Percentiles rank a stretch among this genome's conserved stretches.
Evolutionary conservation across 2,329 filamentous ascomycete genomes (phyloP).

Genomic region (Cryphonectria radicalis): DNA sequence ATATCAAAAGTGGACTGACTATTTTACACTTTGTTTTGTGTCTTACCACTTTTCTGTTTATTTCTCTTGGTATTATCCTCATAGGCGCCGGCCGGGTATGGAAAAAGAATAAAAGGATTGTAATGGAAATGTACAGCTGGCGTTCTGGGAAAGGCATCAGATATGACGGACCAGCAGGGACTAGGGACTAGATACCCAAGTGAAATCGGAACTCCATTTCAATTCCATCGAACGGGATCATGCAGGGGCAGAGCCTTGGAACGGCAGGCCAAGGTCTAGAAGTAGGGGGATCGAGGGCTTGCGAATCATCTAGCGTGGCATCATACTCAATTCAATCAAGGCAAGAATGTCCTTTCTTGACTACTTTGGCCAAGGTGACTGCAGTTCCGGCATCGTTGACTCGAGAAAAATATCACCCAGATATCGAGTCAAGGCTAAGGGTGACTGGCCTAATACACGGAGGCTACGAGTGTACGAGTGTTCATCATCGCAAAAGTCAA

Average conservation of each 20-base stretch:
- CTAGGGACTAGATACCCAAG: constrained; percentile 3
- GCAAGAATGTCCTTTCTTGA: neutral
- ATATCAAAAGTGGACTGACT: neutral
- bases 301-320: neutral
- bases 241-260: neutral
- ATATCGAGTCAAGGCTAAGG: neutral
- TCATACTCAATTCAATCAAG: neutral
- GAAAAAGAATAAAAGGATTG: neutral
- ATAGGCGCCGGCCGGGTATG: neutral
- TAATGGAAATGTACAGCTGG: neutral
- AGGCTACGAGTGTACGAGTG: neutral
- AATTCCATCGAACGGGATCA: neutral
- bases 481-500: neutral
- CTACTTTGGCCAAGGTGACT: neutral
- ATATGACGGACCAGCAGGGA: neutral
- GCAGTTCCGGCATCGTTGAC: neutral
- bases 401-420: neutral
- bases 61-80: neutral
- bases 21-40: neutral
- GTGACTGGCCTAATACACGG: neutral
- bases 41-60: neutral
- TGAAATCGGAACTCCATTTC: neutral
- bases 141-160: neutral
- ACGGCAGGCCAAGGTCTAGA: neutral
- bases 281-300: neutral